phyloP scores from a whole-genome alignment of 345 rosid genomes.

The Laguncularia racemosa region DNA sequence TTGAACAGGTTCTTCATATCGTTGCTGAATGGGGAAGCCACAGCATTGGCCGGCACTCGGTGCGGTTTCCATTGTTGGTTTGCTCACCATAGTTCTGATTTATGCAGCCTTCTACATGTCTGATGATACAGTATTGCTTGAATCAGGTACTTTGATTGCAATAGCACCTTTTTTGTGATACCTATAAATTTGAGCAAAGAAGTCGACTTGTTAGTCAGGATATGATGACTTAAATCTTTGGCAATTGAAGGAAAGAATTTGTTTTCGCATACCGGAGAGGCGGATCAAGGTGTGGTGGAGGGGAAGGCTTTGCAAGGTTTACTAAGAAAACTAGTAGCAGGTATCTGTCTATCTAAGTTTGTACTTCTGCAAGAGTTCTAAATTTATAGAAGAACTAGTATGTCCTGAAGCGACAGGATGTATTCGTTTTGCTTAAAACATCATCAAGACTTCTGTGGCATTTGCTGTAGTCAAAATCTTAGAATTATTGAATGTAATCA shows the following conservation, averaged over 20 bases:
- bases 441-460: no score
- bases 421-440: no score
- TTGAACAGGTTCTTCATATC: no score
- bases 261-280: neutral
- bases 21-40: neutral
- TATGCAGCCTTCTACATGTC: neutral
- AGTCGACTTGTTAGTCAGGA: no score
- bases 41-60: neutral
- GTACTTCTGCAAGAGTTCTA: no score
- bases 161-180: no score
- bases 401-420: no score
- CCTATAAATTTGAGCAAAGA: no score
- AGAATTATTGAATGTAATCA: no score
- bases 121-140: neutral
- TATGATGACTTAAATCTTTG: no score
- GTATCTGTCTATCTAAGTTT: neutral
- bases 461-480: no score
- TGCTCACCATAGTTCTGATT: neutral
- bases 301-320: neutral
- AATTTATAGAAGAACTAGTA: no score
- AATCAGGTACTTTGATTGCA: neutral
- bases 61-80: neutral
- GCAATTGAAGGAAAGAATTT: conserved; percentile 5
- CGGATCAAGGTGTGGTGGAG: neutral
- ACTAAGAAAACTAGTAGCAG: conserved; percentile 3